Conservation (phyloP, 257 asterid species). For the Nicotiana undulata region DNA sequence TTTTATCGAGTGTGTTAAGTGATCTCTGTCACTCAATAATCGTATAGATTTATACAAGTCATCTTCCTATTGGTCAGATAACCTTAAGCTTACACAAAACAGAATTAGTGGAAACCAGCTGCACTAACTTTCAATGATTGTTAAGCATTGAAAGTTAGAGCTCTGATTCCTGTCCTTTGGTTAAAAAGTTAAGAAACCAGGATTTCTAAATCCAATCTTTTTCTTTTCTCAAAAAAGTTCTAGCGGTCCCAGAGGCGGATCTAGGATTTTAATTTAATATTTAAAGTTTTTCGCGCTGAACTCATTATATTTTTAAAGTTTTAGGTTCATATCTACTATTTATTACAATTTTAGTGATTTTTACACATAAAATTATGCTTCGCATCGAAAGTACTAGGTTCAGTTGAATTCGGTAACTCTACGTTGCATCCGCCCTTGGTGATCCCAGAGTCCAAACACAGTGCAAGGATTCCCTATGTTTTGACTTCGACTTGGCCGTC, state of each 20-base stretch:
- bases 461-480: neutral
- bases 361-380: no score
- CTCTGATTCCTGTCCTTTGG: neutral
- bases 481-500: neutral
- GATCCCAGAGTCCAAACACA: neutral
- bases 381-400: no score
- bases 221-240: neutral
- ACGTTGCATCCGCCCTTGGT: no score
- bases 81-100: neutral
- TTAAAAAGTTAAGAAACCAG: neutral
- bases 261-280: no score
- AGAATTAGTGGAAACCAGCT: neutral
- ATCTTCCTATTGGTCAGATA: neutral
- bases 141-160: neutral
- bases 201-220: neutral
- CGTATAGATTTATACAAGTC: neutral
- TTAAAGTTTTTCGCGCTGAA: no score
- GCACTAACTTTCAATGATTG: neutral
- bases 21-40: no score
- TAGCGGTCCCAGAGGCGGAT: no score
- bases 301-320: no score
- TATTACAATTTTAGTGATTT: no score
- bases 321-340: no score
- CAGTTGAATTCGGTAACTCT: no score
- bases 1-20: no score